Conservation (phyloP, 2,329 filamentous ascomycete species). For the Rhexocercosporidium sp. region DNA sequence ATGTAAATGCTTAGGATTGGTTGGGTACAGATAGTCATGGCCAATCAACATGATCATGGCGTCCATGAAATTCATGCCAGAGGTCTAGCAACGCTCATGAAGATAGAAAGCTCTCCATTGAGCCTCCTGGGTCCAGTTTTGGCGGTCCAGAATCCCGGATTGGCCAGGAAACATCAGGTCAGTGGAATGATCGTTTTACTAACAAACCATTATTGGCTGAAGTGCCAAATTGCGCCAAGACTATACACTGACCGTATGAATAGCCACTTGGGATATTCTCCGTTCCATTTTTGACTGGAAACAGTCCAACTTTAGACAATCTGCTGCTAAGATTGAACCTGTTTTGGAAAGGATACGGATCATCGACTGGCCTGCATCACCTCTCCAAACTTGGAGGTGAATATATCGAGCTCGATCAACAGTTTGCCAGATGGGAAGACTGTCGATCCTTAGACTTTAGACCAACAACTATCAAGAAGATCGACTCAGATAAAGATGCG, state of each 20-base stretch:
- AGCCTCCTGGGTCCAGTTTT: conserved; percentile 13
- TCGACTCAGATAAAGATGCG: not conserved
- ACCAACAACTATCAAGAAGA: conserved; percentile 17
- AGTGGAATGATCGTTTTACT: not conserved
- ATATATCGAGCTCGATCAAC: conserved; percentile 7
- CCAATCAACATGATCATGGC: conserved; percentile 21
- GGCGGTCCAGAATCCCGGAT: not conserved
- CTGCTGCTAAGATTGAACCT: conserved; percentile 10
- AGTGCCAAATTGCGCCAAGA: not conserved
- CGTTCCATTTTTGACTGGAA: conserved; percentile 5
- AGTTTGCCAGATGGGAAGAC: conserved; percentile 26
- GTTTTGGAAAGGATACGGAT: conserved; percentile 12
- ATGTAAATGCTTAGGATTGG: not conserved
- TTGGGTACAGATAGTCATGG: conserved; percentile 25
- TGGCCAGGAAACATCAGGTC: not conserved
- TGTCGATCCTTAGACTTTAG: conserved; percentile 24
- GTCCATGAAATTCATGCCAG: conserved; percentile 30
- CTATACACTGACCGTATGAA: not conserved
- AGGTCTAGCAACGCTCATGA: conserved; percentile 26
- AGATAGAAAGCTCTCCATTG: conserved; percentile 20
- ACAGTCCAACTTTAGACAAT: conserved; percentile 12
- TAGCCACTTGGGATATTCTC: conserved; percentile 16
- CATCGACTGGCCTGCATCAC: not conserved
- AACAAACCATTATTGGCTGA: too few species aligned
- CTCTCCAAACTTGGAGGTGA: conserved; percentile 15